Conservation (phyloP, 2,329 filamentous ascomycete genomes). For the Cadophora gregata region DNA sequence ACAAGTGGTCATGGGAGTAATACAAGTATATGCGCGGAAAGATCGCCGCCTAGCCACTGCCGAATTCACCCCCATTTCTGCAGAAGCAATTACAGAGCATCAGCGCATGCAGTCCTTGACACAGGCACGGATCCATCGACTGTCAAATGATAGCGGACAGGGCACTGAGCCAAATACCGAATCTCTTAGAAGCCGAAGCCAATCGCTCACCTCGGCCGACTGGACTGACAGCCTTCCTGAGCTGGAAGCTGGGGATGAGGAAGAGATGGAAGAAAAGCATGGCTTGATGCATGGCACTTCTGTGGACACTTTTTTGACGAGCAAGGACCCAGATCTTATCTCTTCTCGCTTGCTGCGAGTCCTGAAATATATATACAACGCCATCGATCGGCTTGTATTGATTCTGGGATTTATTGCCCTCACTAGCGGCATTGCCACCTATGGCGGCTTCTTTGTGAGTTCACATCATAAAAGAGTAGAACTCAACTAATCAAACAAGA, state of each 20-base stretch:
- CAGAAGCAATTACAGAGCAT: constrained; percentile 59
- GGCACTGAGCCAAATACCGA: constrained; percentile 74
- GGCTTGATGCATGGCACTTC: constrained; percentile 49
- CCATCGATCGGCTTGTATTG: constrained; percentile 78
- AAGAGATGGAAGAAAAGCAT: constrained; percentile 55
- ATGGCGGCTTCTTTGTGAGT: constrained; percentile 84
- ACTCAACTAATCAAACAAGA: constrained; percentile 52
- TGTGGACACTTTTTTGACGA: constrained; percentile 58
- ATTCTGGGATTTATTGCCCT: constrained; percentile 78
- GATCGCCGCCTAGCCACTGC: constrained; percentile 52
- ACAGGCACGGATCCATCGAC: constrained; percentile 54
- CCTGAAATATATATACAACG: constrained; percentile 65
- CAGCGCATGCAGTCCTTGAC: constrained; percentile 50
- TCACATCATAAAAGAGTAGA: neutral
- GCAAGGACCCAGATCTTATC: constrained; percentile 60
- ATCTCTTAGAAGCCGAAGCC: constrained; percentile 69
- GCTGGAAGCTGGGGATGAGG: constrained; percentile 46
- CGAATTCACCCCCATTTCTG: constrained; percentile 67
- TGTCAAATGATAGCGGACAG: constrained; percentile 74
- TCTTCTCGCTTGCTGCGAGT: constrained; percentile 62
- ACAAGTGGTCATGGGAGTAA: constrained; percentile 65
- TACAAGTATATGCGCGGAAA: constrained; percentile 37
- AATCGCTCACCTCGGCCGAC: constrained; percentile 65
- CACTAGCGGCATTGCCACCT: constrained; percentile 74
- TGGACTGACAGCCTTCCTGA: constrained; percentile 46